A percentile compares a stretch with the other conserved stretches of the same genome.
Evolutionary conservation across 2,329 filamentous ascomycete genomes (phyloP).

Genomic region (Torrubiellomyces zombiae): DNA sequence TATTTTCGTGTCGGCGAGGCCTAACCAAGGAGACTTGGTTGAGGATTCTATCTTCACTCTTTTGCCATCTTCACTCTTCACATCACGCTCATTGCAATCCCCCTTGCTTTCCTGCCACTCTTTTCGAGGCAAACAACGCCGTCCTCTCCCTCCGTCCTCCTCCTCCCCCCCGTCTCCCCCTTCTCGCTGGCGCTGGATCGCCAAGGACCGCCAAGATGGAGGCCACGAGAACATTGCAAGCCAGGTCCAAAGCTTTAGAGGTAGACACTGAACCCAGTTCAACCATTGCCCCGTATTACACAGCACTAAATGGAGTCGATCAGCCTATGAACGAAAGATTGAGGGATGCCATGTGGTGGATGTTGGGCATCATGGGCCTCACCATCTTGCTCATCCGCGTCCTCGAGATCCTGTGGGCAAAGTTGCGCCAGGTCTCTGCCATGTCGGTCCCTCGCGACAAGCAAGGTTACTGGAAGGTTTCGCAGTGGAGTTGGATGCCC

Average conservation of each 20-base stretch:
- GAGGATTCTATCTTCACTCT: constrained; percentile 1
- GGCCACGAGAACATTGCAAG: constrained; percentile 15
- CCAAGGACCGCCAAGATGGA: constrained; percentile 14
- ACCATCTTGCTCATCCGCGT: constrained; percentile 36
- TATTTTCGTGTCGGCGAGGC: too few species aligned
- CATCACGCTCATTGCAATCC: constrained; percentile 1
- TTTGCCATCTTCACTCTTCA: background rate
- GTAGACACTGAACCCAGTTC: constrained; percentile 22
- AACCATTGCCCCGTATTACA: constrained; percentile 38
- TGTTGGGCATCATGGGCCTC: constrained; percentile 36
- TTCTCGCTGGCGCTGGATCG: constrained; percentile 7
- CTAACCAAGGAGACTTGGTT: too few species aligned
- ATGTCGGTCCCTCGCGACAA: constrained; percentile 35
- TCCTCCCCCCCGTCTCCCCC: background rate
- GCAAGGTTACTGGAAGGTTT: constrained; percentile 42
- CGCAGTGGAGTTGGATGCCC: constrained; percentile 44
- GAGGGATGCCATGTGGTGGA: constrained; percentile 43
- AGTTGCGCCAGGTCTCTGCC: constrained; percentile 40
- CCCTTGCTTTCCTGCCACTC: background rate
- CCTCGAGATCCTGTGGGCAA: constrained; percentile 34
- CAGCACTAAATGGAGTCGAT: constrained; percentile 42
- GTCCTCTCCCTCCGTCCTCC: too few species aligned
- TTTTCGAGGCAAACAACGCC: too few species aligned
- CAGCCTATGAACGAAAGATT: constrained; percentile 40
- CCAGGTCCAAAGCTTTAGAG: constrained; percentile 12